Evolutionary conservation across 2,329 filamentous ascomycete species (phyloP), one percentile per base, ranked within the genome.

Genomic region (Claviceps sp.): DNA sequence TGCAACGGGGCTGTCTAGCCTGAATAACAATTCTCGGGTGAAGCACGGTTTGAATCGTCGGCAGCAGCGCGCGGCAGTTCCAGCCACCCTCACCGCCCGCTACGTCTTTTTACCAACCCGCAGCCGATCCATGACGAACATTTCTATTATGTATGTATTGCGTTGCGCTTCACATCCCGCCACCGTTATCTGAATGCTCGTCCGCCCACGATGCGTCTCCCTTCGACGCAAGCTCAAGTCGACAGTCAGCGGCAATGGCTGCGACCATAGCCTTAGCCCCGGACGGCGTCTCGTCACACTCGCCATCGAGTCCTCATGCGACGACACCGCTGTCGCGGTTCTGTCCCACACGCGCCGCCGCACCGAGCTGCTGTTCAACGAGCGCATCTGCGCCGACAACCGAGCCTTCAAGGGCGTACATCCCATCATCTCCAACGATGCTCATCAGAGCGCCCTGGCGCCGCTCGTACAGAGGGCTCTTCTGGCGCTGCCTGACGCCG

Each of bases 291-390:
- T 79, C 53, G 63, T 77, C 18, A 81, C 78, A 5, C 76, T 91
- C 48, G 86, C 86, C 50, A 89, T 93, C 62, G 87, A 93, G 66
- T 85, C 85, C 9, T 89, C 85, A 2, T 93, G 91, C 74, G 91
- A 97, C 69, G 91, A 97, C 71, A 95, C 90, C 1, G 90, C 86
- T 53, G 89, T 96, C 20, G 85, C 91, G 34, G 69, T 97, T 47
- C 74, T 96, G 41, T 79, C 87, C 51, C 84, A 81, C 49, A 57
- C 59, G n/a, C 37, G 46, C 6, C 47, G 52, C 54, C 61, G 59
- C 49, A 80, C 84, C 9, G 72, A 69, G 5, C 75, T 95, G 2
- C 81, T 85, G 59, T 94, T 89, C 71, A 84, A 95, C 64, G 75
- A 84, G 60, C 93, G 87, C 60, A 69, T 91, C 56, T 94, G 89